Base-by-base conservation (phyloP, 2,329 filamentous ascomycete genomes). In the Hypoxylon sp. region DNA sequence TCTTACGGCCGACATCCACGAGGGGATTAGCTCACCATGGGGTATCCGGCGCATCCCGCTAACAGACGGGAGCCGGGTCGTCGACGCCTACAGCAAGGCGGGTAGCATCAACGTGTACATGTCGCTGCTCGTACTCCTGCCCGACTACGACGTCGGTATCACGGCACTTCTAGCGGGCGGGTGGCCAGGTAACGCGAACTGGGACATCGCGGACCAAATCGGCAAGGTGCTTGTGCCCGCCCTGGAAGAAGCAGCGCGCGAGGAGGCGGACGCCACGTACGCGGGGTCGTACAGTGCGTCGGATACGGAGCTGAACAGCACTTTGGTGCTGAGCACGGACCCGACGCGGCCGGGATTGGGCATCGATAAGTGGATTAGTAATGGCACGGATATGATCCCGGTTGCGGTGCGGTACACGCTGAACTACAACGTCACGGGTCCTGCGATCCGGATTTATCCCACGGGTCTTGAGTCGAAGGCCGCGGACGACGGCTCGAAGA, bases 21-120 rank as follows among this genome's bases (percentile, higher is more conserved):
- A 80, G 10, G 77, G 79, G 1, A 75, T 84, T 1, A 80, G 82
- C 6, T 79, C 79, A 29, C 83, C 83, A 0, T 85, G 83, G 83
- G 83, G 83, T 13, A 79, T 84, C 44, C 75, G 79, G 7, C 78
- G 79, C 42, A 78, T 81, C 67, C 71, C 70, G 11, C 56, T 77
- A 6, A 31, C 27, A 3, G 62, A 57, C 53, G 44, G 67, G 17
- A 73, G 73, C 64, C 74, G 75, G 1, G 70, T 77, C 10, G 69
- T 78, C 5, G 75, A 78, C 68, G 68, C 73, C 35, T 77, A 76
- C 64, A 72, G 65, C 69, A 78, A 78, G 48, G 73, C 76, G 2
- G 76, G 75, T 29, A 75, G 72, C 61, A 76, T 78, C 56, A 75
- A 74, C 57, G 39, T 56, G 56, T 78, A 78, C 66, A 67, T 69